Base-by-base conservation (phyloP, 2,329 filamentous ascomycete genomes). In the Westerdykella sp. region DNA sequence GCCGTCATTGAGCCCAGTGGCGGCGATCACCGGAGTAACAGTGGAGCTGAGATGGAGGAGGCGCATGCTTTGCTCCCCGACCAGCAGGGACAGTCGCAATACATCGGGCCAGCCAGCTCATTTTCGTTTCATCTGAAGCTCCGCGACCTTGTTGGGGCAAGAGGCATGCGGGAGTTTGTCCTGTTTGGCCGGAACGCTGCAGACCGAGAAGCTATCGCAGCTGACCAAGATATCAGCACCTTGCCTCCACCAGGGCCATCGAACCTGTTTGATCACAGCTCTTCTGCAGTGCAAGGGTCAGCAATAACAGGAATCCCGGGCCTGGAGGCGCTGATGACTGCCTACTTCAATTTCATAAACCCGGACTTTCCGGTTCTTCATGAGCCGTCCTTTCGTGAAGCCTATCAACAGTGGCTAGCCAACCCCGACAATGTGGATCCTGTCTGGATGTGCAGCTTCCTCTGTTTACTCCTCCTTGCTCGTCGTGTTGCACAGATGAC, bases 31-130 rank as follows among this genome's bases (percentile, higher is more conserved):
- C 41, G 45, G 34, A 46, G 50, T 34, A 46, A 44, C 9, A 56
- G 48, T 41, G 56, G 54, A 13, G 48, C 43, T 7, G 62, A 63
- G n/a, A 54, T 51, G 14, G 67, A 69, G 15, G 64, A 69, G 40
- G 51, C 58, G 28, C 45, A 67, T 40, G 59, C 62, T 25, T 49
- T 65, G 16, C 55, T 71, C 14, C 69, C 63, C 5, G 69, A 72
- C 49, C 68, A 69, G 51, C 69, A 71, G 43, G 69, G 69, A 6
- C 69, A 71, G 53, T 65, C 62, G 31, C 69, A 72, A 51, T 72
- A 69, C 51, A 71, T 72, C 46, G 69, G 69, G 1, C 68, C 66
- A 1, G 60, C 62, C 34, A 70, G 68, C 56, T 69, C 66, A 32
- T 69, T 69, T 41, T 57, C 64, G 3, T 71, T 72, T 50, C 67